Evolutionary conservation across 75 land plant genomes (phyloP), one percentile per base, ranked within the genome.

Genomic region (Selaginella tamariscina): DNA sequence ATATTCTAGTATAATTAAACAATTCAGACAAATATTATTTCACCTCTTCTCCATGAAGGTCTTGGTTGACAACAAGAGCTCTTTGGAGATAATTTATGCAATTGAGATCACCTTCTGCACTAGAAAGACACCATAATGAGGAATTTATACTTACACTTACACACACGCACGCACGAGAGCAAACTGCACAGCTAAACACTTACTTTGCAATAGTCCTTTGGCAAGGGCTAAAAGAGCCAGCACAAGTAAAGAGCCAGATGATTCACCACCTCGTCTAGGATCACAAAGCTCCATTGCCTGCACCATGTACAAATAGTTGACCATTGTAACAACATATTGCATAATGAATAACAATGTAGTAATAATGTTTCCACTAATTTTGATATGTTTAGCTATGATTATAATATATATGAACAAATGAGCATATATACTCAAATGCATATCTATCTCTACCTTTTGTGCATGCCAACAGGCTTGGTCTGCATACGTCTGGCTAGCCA

Each of bases 401-500:
- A 39, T 5, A 39, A 39, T 5, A 39, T 15, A 39, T 39, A 15
- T 39, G 49, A 39, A 39, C 49, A 39, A 5, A 15, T 39, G 49
- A 39, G 15, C n/a, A n/a, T n/a, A n/a, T n/a, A n/a, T n/a, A n/a
- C n/a, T n/a, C n/a, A 39, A 5, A 39, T 39, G 49, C 49, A 5
- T 15, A 59, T 49, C 22, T 5, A 59, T 59, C 27, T 5, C 20
- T 59, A 72, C 74, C 70, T 67, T 72, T 56, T 65, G 69, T 23
- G 57, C 74, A 67, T 72, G 74, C 29, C 32, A 72, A 55, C 29
- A 72, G 0, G 74, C 74, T 30, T 72, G 74, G 24, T 72, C 74
- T 72, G 68, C 68, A 72, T 65, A 66, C 8, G 68, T 68, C 74
- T 72, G 59, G 22, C 54, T 39, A 5, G 11, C 5, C 49, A 39